phyloP scores from a whole-genome alignment of 495 filamentous ascomycete species.

The Daldinia childiae region DNA sequence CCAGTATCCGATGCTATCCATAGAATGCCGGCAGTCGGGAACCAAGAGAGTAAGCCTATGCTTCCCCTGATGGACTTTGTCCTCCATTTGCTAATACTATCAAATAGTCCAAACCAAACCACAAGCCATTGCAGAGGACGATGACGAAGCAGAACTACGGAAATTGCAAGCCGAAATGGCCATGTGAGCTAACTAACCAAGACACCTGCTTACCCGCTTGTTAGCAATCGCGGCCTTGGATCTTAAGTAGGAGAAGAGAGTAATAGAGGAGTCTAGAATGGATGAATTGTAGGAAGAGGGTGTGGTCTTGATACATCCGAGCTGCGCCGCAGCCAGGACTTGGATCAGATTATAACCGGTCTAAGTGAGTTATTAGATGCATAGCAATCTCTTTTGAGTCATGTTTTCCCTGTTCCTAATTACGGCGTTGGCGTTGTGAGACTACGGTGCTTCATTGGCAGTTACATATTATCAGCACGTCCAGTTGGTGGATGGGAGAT shows the following conservation, averaged over 20 bases:
- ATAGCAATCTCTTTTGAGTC: constrained; percentile 29
- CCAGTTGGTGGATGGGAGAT: constrained; percentile 23
- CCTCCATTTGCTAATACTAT: constrained; percentile 41
- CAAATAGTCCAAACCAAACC: constrained; percentile 67
- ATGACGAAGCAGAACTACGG: constrained; percentile 94
- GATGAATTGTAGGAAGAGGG: constrained; percentile 10
- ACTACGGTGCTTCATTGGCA: constrained; percentile 40
- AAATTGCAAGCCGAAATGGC: constrained; percentile 98
- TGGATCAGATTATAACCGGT: constrained; percentile 21
- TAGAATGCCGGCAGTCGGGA: constrained; percentile 74
- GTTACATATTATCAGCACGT: constrained; percentile 38
- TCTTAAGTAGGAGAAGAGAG: neutral
- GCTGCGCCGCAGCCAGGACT: constrained; percentile 2
- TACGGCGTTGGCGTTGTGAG: constrained; percentile 48
- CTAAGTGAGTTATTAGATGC: constrained; percentile 23
- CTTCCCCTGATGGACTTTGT: neutral
- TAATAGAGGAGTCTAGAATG: constrained; percentile 12
- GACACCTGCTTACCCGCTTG: neutral
- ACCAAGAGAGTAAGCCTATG: constrained; percentile 75
- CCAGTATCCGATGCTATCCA: constrained; percentile 73
- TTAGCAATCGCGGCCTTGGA: neutral
- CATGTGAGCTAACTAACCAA: constrained; percentile 66
- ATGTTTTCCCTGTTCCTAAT: constrained; percentile 21
- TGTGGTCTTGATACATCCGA: constrained; percentile 12
- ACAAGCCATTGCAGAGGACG: constrained; percentile 75